These are phyloP conservation scores for Tricholomella constricta DNA, from an alignment of 768 basidiomycete genomes.

Conservation along the genomic window DNA sequence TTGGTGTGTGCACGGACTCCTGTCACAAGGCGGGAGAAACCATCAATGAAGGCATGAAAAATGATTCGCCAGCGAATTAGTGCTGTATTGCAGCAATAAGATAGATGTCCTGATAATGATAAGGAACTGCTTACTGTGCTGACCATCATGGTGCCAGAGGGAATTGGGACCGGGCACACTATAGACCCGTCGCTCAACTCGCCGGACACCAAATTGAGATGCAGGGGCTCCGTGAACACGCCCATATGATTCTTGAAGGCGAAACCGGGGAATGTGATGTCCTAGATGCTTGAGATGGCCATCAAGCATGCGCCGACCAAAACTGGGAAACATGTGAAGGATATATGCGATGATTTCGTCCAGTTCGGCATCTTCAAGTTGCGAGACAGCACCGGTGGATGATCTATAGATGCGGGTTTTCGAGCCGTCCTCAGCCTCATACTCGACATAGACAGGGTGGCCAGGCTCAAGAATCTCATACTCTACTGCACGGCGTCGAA, in stretches of 20 bases:
- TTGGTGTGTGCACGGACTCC: slow-evolving; percentile 39
- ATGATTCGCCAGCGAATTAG: slow-evolving; percentile 33
- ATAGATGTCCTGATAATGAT: background rate
- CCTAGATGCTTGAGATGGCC: slow-evolving; percentile 23
- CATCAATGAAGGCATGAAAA: slow-evolving; percentile 34
- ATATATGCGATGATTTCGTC: slow-evolving; percentile 21
- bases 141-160: slow-evolving; percentile 34
- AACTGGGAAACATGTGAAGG: slow-evolving; percentile 22
- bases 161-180: slow-evolving; percentile 10
- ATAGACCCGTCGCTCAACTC: slow-evolving; percentile 22
- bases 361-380: slow-evolving; percentile 22
- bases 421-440: background rate
- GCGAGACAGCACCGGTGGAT: background rate
- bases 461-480: background rate
- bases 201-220: slow-evolving; percentile 9
- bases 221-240: slow-evolving; percentile 20
- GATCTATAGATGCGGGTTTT: background rate
- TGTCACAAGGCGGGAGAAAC: slow-evolving; percentile 27
- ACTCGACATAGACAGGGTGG: background rate
- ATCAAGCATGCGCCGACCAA: slow-evolving; percentile 27
- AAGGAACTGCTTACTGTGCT: slow-evolving; percentile 25
- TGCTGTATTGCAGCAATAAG: slow-evolving; percentile 16
- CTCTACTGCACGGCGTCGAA: background rate
- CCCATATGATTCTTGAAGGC: slow-evolving; percentile 19
- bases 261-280: slow-evolving; percentile 16